Percentiles rank a stretch among this genome's conserved stretches.
Evolutionary conservation across 2,329 filamentous ascomycete genomes (phyloP).

Genomic region (Sporothrix pallida): DNA sequence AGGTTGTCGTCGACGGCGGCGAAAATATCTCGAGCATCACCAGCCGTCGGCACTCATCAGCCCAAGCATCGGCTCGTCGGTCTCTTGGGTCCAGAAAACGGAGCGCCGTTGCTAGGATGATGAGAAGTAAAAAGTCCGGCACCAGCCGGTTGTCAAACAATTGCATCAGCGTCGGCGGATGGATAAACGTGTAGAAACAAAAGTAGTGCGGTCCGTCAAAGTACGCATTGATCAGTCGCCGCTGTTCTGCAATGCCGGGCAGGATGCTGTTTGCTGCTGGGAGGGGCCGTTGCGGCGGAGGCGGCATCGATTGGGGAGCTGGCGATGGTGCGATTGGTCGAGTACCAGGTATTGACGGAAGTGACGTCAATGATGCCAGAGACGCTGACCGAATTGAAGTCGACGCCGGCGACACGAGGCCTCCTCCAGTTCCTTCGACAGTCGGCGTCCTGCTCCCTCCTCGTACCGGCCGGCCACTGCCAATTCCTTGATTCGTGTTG

Average conservation of each 20-base stretch:
- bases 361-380: not conserved
- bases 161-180: slow-evolving; percentile 29
- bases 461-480: not conserved
- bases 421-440: not conserved
- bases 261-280: not conserved
- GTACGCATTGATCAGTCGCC: slow-evolving; percentile 26
- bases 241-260: slow-evolving; percentile 15
- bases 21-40: slow-evolving; percentile 29
- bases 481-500: slow-evolving; percentile 24
- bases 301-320: not conserved
- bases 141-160: slow-evolving; percentile 28
- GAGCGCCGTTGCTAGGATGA: slow-evolving; percentile 21
- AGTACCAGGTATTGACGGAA: not conserved
- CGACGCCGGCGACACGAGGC: not conserved
- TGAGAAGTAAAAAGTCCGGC: slow-evolving; percentile 22
- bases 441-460: not conserved
- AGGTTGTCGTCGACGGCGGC: slow-evolving; percentile 29
- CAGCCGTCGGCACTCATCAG: slow-evolving; percentile 27
- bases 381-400: not conserved
- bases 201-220: slow-evolving; percentile 32
- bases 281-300: not conserved
- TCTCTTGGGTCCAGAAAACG: slow-evolving; percentile 26
- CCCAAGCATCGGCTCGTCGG: slow-evolving; percentile 24
- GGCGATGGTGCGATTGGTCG: not conserved
- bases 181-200: slow-evolving; percentile 31